A percentile compares a stretch with the other conserved stretches of the same genome.
These are phyloP conservation scores for Fraxinus xanthoxyloides DNA, from an alignment of 305 asterid species.

Conservation along the genomic window DNA sequence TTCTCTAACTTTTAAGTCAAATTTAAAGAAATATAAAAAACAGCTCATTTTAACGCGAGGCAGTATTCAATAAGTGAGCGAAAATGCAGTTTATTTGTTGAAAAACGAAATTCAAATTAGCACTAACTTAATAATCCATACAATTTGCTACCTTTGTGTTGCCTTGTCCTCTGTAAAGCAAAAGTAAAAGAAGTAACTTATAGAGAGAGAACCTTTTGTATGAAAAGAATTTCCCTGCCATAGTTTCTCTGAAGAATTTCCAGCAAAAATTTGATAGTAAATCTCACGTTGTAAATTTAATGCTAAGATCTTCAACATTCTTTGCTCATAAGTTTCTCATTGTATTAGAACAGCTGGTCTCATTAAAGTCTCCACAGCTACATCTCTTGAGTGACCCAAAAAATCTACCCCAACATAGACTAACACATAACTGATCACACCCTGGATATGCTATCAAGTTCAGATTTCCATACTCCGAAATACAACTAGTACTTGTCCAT, in stretches of 20 bases:
- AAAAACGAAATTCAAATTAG: not conserved
- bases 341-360: not conserved
- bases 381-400: not conserved
- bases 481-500: not conserved
- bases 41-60: not conserved
- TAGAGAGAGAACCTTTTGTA: not conserved
- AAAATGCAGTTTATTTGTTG: not conserved
- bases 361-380: not conserved
- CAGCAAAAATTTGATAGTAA: not conserved
- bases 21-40: not conserved
- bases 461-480: constrained; percentile 6
- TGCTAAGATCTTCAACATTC: not conserved
- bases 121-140: not conserved
- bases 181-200: not conserved
- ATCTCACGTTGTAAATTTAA: not conserved
- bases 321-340: not conserved
- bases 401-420: constrained; percentile 4
- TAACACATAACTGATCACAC: not conserved
- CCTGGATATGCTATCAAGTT: not conserved
- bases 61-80: not conserved
- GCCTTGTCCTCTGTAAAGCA: not conserved
- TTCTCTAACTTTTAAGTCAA: not conserved
- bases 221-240: not conserved
- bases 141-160: not conserved
- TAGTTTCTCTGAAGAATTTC: not conserved